A percentile compares a stretch with the other conserved stretches of the same genome.
phyloP scores from a whole-genome alignment of 2,329 filamentous ascomycete species.

The Talaromyces verruculosus region DNA sequence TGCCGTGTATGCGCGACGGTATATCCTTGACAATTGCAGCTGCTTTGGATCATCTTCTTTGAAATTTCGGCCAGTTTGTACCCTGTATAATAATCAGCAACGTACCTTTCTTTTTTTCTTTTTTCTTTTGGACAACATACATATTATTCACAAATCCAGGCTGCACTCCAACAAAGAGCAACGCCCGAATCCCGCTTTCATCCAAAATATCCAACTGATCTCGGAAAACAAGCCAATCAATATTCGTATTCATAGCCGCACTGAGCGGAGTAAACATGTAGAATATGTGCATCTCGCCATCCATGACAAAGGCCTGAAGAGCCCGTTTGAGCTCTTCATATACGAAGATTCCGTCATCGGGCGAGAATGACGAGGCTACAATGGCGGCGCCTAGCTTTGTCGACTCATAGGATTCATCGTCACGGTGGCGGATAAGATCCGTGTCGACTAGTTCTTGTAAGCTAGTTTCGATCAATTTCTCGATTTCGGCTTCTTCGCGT shows the following conservation, averaged over 20 bases:
- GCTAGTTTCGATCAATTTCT: conserved; percentile 58
- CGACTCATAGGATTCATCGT: conserved; percentile 56
- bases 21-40: conserved; percentile 61
- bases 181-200: conserved; percentile 68
- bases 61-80: conserved; percentile 61
- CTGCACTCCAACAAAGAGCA: conserved; percentile 67
- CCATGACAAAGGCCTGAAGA: conserved; percentile 72
- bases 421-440: conserved; percentile 56
- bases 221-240: conserved; percentile 73
- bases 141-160: conserved; percentile 66
- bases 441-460: conserved; percentile 58
- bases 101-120: background rate
- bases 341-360: conserved; percentile 73
- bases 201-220: conserved; percentile 69
- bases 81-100: conserved; percentile 47
- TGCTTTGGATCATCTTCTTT: conserved; percentile 64
- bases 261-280: conserved; percentile 76
- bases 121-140: conserved; percentile 44
- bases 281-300: conserved; percentile 76
- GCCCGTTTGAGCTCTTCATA: conserved; percentile 67
- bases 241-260: conserved; percentile 43
- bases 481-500: conserved; percentile 51
- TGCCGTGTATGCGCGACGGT: conserved; percentile 71
- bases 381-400: conserved; percentile 69
- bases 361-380: conserved; percentile 70